Evolutionary conservation across 495 filamentous ascomycete species (phyloP), one percentile per base, ranked within the genome.

Genomic region (Daldinia concentrica): DNA sequence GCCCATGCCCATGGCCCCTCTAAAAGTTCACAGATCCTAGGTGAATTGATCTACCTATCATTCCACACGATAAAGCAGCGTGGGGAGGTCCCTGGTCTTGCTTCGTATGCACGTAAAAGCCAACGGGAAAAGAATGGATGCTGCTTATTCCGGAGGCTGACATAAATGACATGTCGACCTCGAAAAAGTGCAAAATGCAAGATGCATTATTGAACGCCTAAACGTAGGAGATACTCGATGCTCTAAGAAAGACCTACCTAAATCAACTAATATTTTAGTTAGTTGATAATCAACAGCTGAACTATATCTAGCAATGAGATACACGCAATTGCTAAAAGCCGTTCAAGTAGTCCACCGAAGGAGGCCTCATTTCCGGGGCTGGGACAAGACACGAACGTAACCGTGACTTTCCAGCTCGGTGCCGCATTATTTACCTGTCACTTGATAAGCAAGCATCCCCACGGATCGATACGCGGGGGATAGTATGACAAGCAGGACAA

Each of bases 101-200:
- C n/a, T n/a, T 41, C 8, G 17, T 32, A 34, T 64, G 58, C 64
- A 64, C n/a, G 37, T 59, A 58, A 43, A 52, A 57, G 30, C 61
- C 51, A 61, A 63, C 56, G 43, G 58, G 15, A 48, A 48, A 22
- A 9, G 17, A 19, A 19, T 19, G 17, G 58, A 45, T 27, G 37
- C 37, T 58, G 32, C 51, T 59, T n/a, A 32, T 67, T 63, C 57
- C 17, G 65, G 39, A 39, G 41, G 67, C 48, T 45, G 48, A 39
- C 45, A 56, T 58, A 69, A 54, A 64, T 56, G 69, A 72, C 60
- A 69, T 24, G 64, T 66, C 60, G n/a, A 50, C 24, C 12, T 14
- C 22, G 6, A 50, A 12, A 15, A n/a, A 30, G 2, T 54, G 8
- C 43, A 24, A 22, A 48, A 48, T 22, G 6, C 41, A 45, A 19